A percentile compares a stretch with the other conserved stretches of the same genome.
phyloP scores from a whole-genome alignment of 139 green algal species.

The Asterochloris erici region DNA sequence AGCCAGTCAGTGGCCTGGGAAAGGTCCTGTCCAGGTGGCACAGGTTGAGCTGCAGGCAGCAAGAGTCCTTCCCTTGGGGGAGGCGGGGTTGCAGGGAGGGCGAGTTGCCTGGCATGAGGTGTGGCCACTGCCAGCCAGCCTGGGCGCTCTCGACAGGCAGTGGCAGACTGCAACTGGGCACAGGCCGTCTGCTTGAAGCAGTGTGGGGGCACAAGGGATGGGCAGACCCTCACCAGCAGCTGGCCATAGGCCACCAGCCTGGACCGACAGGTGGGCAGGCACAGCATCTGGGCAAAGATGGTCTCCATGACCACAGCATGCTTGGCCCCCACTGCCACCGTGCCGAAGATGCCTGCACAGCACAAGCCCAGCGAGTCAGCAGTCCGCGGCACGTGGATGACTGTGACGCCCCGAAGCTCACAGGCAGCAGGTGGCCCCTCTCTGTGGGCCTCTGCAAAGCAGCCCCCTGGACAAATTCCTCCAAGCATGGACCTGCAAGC shows the following conservation, averaged over 20 bases:
- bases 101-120: too few species aligned
- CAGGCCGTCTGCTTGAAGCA: neutral
- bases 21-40: too few species aligned
- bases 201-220: neutral
- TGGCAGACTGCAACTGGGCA: too few species aligned
- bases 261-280: slow-evolving; percentile 60
- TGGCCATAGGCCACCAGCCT: slow-evolving; percentile 73
- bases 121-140: too few species aligned
- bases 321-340: neutral
- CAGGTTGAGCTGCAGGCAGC: too few species aligned
- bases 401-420: neutral
- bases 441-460: neutral
- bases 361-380: neutral
- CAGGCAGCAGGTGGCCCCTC: neutral
- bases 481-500: neutral
- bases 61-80: too few species aligned
- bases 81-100: too few species aligned
- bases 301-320: slow-evolving; percentile 67
- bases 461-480: neutral
- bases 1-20: too few species aligned
- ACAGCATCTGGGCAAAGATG: slow-evolving; percentile 85
- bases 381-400: neutral
- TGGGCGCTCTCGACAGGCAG: too few species aligned
- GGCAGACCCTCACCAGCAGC: neutral
- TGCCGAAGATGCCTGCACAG: neutral